phyloP scores from a whole-genome alignment of 129 eudicot species.

The Lactuca sativa region DNA sequence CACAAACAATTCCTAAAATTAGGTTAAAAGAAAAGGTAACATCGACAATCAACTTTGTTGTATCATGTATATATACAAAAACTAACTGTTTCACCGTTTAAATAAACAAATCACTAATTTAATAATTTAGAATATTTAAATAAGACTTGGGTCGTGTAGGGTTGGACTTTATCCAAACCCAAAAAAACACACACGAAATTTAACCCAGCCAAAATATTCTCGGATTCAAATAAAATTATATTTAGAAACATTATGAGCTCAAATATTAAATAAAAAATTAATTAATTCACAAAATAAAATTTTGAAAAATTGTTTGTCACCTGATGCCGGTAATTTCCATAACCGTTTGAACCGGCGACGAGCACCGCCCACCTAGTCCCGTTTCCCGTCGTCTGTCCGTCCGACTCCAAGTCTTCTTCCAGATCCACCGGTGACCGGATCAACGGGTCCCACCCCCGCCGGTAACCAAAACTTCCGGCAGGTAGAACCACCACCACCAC shows the following conservation, averaged over 20 bases:
- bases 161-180: not conserved
- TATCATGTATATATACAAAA: no score
- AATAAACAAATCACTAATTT: no score
- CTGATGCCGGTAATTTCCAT: constrained; percentile 74
- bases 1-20: no score
- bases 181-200: not conserved
- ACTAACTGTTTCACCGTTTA: no score
- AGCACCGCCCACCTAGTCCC: constrained; percentile 75
- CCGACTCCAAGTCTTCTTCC: constrained; percentile 10
- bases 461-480: not conserved
- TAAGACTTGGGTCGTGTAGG: no score
- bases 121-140: no score
- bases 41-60: no score
- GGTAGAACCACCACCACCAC: constrained; percentile 10
- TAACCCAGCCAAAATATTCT: not conserved
- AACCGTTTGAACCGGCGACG: constrained; percentile 76
- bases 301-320: constrained; percentile 19
- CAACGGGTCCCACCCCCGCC: constrained; percentile 39
- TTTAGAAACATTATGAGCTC: not conserved
- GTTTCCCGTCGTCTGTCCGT: constrained; percentile 6
- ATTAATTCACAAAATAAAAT: not conserved
- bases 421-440: constrained; percentile 20
- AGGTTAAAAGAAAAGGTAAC: no score
- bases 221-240: not conserved
- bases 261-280: no score